Conservation (phyloP, 139 green algal species). For the Diplosphaera chodatii region DNA sequence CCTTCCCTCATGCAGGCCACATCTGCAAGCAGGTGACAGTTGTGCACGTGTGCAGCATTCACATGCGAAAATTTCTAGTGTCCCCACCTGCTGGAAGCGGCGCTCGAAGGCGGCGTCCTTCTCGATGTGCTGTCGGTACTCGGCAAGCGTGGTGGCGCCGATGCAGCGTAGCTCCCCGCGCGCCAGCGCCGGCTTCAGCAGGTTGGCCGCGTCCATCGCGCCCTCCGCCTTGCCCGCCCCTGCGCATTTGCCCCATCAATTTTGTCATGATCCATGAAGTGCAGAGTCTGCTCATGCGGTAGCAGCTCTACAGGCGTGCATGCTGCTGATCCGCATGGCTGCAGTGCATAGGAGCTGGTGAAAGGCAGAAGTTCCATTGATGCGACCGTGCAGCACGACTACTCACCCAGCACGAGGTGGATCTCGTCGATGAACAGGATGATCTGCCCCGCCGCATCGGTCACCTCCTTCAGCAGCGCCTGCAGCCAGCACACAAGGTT, state of each 20-base stretch:
- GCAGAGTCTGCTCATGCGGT: too few relatives aligned
- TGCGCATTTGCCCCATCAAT: too few relatives aligned
- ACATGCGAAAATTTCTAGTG: too few relatives aligned
- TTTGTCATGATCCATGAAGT: too few relatives aligned
- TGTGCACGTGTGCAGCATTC: too few relatives aligned
- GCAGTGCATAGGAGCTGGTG: too few relatives aligned
- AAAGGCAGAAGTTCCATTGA: too few relatives aligned
- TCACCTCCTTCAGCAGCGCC: slow-evolving; percentile 71
- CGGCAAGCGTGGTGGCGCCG: slow-evolving; percentile 83
- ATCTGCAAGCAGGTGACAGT: too few relatives aligned
- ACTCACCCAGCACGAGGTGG: slow-evolving; percentile 51
- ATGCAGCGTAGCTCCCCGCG: slow-evolving; percentile 92
- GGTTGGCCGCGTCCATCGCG: slow-evolving; percentile 89
- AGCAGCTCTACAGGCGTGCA: too few relatives aligned
- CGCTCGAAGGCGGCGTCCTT: slow-evolving; percentile 91
- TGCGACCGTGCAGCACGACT: neutral
- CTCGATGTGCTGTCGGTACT: slow-evolving; percentile 92
- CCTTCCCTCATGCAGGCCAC: too few relatives aligned
- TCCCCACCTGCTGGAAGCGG: slow-evolving; percentile 81
- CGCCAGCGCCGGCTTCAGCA: slow-evolving; percentile 96
- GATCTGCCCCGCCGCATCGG: slow-evolving; percentile 52
- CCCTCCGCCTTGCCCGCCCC: slow-evolving; percentile 70
- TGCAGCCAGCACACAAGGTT: too few relatives aligned
- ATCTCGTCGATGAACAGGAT: slow-evolving; percentile 97
- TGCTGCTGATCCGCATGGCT: too few relatives aligned